Conservation (phyloP, 305 asterid species). For the Solanum aculeatissimum region DNA sequence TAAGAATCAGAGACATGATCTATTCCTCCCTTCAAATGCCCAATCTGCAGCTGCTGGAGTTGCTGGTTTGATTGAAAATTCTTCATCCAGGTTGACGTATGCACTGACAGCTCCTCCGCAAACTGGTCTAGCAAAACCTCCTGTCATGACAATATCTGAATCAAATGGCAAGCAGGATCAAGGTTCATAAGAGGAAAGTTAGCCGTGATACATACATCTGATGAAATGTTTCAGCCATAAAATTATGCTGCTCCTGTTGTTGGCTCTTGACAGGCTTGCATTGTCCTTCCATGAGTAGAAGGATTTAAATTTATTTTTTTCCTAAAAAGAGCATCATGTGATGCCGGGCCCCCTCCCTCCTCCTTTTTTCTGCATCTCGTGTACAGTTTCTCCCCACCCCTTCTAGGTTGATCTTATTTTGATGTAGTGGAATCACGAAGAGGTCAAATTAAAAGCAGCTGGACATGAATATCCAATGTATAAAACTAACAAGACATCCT, state of each 20-base stretch:
- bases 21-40: constrained; percentile 95
- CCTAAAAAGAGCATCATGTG: background rate
- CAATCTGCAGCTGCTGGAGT: constrained; percentile 96
- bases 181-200: background rate
- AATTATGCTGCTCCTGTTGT: background rate
- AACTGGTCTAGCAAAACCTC: constrained; percentile 35
- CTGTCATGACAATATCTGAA: constrained; percentile 25
- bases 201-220: background rate
- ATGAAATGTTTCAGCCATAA: background rate
- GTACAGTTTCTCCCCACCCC: background rate
- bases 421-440: background rate
- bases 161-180: constrained; percentile 39
- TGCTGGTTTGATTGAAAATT: constrained; percentile 91
- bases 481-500: background rate
- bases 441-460: background rate
- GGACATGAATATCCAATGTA: background rate
- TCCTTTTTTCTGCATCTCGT: background rate
- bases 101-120: constrained; percentile 81
- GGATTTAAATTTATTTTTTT: background rate
- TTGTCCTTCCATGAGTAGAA: background rate
- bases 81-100: constrained; percentile 70
- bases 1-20: constrained; percentile 93
- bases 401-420: background rate
- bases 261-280: background rate
- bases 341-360: background rate